Evolutionary conservation across 2,329 filamentous ascomycete species (phyloP), one percentile per base, ranked within the genome.

Genomic region (Aspergillus caelatus): DNA sequence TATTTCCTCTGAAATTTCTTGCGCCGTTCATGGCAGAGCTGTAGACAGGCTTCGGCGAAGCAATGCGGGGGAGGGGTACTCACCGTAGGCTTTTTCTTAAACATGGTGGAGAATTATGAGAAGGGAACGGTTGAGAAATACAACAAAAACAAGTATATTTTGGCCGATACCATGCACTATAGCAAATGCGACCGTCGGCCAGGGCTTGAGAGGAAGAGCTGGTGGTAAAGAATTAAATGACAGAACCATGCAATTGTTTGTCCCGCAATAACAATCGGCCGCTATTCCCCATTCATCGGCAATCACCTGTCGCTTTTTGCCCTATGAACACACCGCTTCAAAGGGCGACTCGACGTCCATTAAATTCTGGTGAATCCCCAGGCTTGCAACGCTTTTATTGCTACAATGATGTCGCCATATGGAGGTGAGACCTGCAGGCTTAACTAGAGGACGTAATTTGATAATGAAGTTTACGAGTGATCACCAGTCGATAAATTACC

Each of bases 11-110:
- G 48, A 61, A 19, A 43, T 8, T 14, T 56, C 23, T 48, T n/a
- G 23, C 34, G 41, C n/a, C 11, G 14, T 19, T 21, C 46, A 50
- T n/a, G 26, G 23, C 7, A 50, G 16, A 62, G 62, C 58, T 59
- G 57, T 39, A 30, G 34, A 52, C 19, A 21, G 23, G 21, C 52
- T 53, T 56, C 54, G 57, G 70, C 71, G 68, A 68, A 68, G 66
- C 46, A 70, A 59, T 74, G 70, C 70, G 72, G 69, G 72, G 71
- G 67, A 67, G 63, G 65, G 66, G 58, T 56, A 66, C 71, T 36
- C 74, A 86, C 85, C 54, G 82, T 85, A 19, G 86, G 86, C 76
- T 88, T 88, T 76, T 88, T 88, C 74, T 88, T 88, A 78, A 88
- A 88, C 86, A 88, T 88, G 39, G 48, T 68, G 69, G 28, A n/a